Percentiles rank a stretch among this genome's conserved stretches.
These are phyloP conservation scores for Eudorina sp. DNA, from an alignment of 139 green algal species.

Conservation along the genomic window DNA sequence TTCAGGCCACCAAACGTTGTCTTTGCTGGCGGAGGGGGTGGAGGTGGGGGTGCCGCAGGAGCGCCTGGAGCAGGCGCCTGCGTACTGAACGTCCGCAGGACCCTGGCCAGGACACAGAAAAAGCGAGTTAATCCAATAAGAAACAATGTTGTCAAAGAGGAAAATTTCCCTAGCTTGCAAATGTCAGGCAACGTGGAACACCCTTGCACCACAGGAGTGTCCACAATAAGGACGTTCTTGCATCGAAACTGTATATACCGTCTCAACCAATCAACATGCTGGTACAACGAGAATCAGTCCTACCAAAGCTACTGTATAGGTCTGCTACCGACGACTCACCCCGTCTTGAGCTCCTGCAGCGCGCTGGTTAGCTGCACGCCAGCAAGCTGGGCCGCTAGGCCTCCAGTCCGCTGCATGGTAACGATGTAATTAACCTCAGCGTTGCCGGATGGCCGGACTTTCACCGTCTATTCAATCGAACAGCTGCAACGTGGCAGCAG, in stretches of 20 bases:
- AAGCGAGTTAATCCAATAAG: no score
- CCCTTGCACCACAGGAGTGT: constrained; percentile 10
- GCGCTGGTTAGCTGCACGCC: constrained; percentile 27
- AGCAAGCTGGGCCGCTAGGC: constrained; percentile 20
- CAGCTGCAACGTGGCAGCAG: no score
- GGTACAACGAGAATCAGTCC: no score
- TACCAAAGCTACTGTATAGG: not conserved
- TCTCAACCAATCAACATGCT: no score
- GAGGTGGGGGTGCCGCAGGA: constrained; percentile 24
- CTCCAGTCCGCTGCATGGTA: constrained; percentile 31
- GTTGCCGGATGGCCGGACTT: no score
- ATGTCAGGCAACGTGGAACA: not conserved
- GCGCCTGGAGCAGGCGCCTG: constrained; percentile 31
- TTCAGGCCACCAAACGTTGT: constrained; percentile 85
- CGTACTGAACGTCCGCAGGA: constrained; percentile 36
- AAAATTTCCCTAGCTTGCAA: not conserved
- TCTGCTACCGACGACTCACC: not conserved
- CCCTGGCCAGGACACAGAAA: constrained; percentile 15
- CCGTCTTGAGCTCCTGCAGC: constrained; percentile 37
- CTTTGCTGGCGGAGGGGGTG: constrained; percentile 52
- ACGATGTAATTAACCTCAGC: no score
- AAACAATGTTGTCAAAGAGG: not conserved
- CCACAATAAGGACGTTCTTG: no score
- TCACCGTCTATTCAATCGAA: no score
- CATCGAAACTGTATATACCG: no score